Evolutionary conservation across 2,329 filamentous ascomycete species (phyloP).

Genomic region (Aspergillus costaricaensis): DNA sequence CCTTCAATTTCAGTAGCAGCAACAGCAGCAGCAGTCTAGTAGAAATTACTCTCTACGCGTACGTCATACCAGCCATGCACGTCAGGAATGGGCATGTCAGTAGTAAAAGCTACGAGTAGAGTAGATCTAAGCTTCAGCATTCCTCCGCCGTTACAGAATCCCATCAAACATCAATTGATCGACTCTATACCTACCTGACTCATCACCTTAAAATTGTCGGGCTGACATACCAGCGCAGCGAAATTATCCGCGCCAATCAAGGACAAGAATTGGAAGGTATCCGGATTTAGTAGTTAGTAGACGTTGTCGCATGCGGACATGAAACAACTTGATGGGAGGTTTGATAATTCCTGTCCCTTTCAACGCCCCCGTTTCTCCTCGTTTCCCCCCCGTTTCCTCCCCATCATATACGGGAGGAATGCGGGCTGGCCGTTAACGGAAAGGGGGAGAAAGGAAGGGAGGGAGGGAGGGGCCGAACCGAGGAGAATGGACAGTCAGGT

Average conservation of each 20-base stretch:
- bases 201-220: not conserved
- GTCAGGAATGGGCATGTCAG: not conserved
- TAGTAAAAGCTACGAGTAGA: not conserved
- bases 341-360: no score
- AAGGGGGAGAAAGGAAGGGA: not conserved
- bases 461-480: not conserved
- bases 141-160: not conserved
- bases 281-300: not conserved
- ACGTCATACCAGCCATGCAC: not conserved
- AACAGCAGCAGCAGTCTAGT: no score
- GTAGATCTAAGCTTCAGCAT: not conserved
- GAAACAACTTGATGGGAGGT: not conserved
- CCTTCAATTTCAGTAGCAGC: no score
- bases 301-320: not conserved
- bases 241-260: not conserved
- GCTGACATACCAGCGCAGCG: not conserved
- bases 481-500: not conserved
- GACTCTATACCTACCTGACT: not conserved
- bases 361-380: no score
- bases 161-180: not conserved
- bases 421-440: not conserved
- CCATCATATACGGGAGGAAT: not conserved
- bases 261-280: accelerated
- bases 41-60: not conserved
- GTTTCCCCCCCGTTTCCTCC: no score